Conservation (phyloP, 176 grass and related monocot genomes). For the Eleusine indica region DNA sequence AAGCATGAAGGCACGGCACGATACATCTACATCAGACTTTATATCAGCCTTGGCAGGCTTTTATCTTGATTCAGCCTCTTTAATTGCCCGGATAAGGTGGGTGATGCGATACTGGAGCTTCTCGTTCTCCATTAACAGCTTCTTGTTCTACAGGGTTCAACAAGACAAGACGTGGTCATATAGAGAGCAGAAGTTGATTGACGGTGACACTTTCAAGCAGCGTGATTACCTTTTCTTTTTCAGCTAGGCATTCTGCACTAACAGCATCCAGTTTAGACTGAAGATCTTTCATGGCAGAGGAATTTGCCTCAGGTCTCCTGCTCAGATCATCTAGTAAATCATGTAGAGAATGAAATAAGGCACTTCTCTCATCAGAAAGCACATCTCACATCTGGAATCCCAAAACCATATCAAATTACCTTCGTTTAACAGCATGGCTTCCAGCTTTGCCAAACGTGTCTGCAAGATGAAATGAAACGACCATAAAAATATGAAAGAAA, state of each 20-base stretch:
- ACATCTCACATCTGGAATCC: background rate
- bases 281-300: slow-evolving; percentile 58
- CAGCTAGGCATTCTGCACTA: slow-evolving; percentile 43
- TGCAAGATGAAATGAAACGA: slow-evolving; percentile 20
- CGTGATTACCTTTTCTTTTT: slow-evolving; percentile 65
- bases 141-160: slow-evolving; percentile 63
- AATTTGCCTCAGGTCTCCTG: slow-evolving; percentile 41
- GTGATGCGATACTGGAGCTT: slow-evolving; percentile 75
- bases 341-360: slow-evolving; percentile 19
- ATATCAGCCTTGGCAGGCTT: slow-evolving; percentile 18
- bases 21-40: background rate
- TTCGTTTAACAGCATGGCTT: slow-evolving; percentile 59
- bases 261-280: slow-evolving; percentile 55
- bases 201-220: background rate
- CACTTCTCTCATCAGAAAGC: slow-evolving; percentile 1
- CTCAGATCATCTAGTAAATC: slow-evolving; percentile 41
- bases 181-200: slow-evolving; percentile 15
- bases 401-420: slow-evolving; percentile 44
- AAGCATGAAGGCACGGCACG: no score
- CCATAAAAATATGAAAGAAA: slow-evolving; percentile 22
- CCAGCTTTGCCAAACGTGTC: slow-evolving; percentile 72
- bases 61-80: slow-evolving; percentile 58
- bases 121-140: slow-evolving; percentile 65
- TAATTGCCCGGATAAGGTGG: slow-evolving; percentile 68
- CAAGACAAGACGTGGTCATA: background rate